Percentiles rank a stretch among this genome's conserved stretches.
Conservation (phyloP, 108 stramenopile species). For the Chaetoceros muelleri region DNA sequence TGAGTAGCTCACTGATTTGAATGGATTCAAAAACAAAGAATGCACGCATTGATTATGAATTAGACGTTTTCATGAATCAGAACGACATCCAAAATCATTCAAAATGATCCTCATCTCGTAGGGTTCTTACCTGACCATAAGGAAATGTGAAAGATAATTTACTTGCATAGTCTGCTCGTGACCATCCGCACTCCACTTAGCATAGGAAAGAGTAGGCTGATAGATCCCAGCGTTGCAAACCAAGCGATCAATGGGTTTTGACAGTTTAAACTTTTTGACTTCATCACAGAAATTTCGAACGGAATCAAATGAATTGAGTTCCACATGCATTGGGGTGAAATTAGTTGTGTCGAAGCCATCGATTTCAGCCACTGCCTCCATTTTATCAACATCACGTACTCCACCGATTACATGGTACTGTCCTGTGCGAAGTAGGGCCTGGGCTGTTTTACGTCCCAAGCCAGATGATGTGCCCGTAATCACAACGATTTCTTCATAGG, state of each 20-base stretch:
- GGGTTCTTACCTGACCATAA: slow-evolving; percentile 51
- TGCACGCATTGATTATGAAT: background rate
- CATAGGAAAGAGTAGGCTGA: slow-evolving; percentile 69
- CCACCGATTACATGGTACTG: slow-evolving; percentile 83
- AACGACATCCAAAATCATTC: background rate
- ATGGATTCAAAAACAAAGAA: background rate
- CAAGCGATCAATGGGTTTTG: slow-evolving; percentile 76
- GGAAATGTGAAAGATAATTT: slow-evolving; percentile 81
- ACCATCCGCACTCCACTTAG: slow-evolving; percentile 80
- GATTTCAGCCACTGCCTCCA: slow-evolving; percentile 81
- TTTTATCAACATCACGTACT: slow-evolving; percentile 77
- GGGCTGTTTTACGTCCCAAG: slow-evolving; percentile 78
- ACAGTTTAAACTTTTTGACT: slow-evolving; percentile 49
- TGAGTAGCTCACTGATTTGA: slow-evolving; percentile 26
- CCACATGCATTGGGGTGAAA: slow-evolving; percentile 79
- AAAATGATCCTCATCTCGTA: background rate
- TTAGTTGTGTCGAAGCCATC: slow-evolving; percentile 64
- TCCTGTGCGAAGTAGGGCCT: slow-evolving; percentile 65
- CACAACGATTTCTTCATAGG: slow-evolving; percentile 68
- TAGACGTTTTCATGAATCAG: background rate
- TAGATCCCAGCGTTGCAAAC: slow-evolving; percentile 88
- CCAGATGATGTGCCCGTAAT: slow-evolving; percentile 84
- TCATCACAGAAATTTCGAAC: slow-evolving; percentile 73
- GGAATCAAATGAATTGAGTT: slow-evolving; percentile 78
- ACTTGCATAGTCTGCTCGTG: slow-evolving; percentile 90